Base-by-base conservation (phyloP, 1,284 basidiomycete genomes). In the Neonothopanus nambi region DNA sequence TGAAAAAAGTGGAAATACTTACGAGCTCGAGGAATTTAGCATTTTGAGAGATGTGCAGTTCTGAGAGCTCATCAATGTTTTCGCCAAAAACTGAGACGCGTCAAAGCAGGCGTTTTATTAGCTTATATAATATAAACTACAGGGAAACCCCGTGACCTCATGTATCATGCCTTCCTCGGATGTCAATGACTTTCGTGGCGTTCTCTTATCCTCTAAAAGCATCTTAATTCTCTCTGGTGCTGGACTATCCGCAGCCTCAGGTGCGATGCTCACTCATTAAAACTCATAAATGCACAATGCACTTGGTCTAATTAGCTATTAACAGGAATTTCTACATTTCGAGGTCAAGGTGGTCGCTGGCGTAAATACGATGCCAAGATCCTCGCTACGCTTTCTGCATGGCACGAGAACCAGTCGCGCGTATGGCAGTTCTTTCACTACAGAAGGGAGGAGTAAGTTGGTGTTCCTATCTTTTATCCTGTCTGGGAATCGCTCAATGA, bases 341-440 rank as follows among this genome's bases (percentile, higher is more conserved):
- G 84, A 62, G 83, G 80, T 11, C 62, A 73, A 11, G 81, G 81
- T 18, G 81, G 81, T 0, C 61, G 80, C 58, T 84, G 82, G 84
- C 66, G 78, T 13, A 72, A 70, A 43, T 74, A 81, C 61, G 71
- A 83, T 54, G 74, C 79, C 1, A 72, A 73, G 48, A 69, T 65
- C 7, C 70, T 84, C 15, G 81, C 79, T 11, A 79, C 79, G 5
- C 80, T 77, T 3, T 70, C 73, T 54, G 81, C 81, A 1, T 87
- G 86, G 65, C 55, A 59, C 5, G 67, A 71, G 28, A 75, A 83
- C 60, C 82, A 82, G 1, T 76, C 73, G 20, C 67, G 73, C 2
- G 80, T 83, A 2, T 87, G 84, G 84, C 80, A 82, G 58, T 85
- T 87, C 66, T 85, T 83, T 59, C 82, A 86, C 62, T 79, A 80